phyloP scores from a whole-genome alignment of 129 eudicot genomes.

The Chrysanthemum lavandulifolium region DNA sequence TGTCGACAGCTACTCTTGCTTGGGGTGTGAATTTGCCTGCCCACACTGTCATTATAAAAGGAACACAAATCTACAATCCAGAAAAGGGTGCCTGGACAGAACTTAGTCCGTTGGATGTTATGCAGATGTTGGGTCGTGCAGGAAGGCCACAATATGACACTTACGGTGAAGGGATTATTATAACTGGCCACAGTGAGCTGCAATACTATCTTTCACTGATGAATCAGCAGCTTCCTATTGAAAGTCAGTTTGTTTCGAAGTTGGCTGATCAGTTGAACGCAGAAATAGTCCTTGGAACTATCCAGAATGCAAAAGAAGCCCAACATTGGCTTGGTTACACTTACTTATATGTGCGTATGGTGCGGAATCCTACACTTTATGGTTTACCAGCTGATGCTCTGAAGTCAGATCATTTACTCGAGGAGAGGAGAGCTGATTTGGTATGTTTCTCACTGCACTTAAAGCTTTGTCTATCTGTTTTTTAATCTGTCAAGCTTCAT shows the following conservation, averaged over 20 bases:
- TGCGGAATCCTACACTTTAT: slow-evolving; percentile 79
- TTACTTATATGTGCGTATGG: slow-evolving; percentile 82
- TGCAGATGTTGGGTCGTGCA: slow-evolving; percentile 99
- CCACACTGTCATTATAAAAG: slow-evolving; percentile 89
- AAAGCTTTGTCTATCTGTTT: not conserved
- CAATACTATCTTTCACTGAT: slow-evolving; percentile 84
- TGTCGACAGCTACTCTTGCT: slow-evolving; percentile 93
- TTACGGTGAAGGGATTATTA: slow-evolving; percentile 92
- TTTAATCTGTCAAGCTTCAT: not conserved
- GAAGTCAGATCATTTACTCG: slow-evolving; percentile 42
- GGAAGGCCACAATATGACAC: slow-evolving; percentile 97
- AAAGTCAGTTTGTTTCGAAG: slow-evolving; percentile 85
- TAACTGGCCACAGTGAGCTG: slow-evolving; percentile 78
- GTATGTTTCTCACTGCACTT: slow-evolving; percentile 40
- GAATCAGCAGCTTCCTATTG: slow-evolving; percentile 98
- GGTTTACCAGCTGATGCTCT: slow-evolving; percentile 71
- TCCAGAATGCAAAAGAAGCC: slow-evolving; percentile 94
- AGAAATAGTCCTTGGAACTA: slow-evolving; percentile 93
- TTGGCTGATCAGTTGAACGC: slow-evolving; percentile 97
- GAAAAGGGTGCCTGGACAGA: slow-evolving; percentile 99
- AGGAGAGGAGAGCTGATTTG: slow-evolving; percentile 87
- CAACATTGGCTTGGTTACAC: slow-evolving; percentile 85
- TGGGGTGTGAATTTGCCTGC: slow-evolving; percentile 99
- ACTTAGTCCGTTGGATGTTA: slow-evolving; percentile 89
- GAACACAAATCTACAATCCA: slow-evolving; percentile 94